Evolutionary conservation across 2,329 filamentous ascomycete genomes (phyloP).

Genomic region (Xylariomycetidae sp.): DNA sequence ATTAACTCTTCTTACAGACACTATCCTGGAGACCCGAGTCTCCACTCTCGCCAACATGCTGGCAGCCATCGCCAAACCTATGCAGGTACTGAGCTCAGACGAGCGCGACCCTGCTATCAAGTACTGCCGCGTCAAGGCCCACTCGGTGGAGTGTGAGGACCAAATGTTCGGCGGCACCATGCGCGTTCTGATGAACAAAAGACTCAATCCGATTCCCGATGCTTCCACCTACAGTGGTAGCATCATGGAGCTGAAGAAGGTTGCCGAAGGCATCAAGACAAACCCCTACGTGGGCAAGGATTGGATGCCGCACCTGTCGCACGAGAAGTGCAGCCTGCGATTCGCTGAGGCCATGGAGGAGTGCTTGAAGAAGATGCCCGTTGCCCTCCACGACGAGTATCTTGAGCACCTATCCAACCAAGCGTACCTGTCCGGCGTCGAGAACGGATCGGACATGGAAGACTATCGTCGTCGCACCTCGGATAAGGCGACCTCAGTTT

Average conservation of each 20-base stretch:
- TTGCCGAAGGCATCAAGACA: slow-evolving; percentile 11
- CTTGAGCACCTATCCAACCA: slow-evolving; percentile 9
- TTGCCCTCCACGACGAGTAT: slow-evolving; percentile 3
- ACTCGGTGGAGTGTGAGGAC: slow-evolving; percentile 14
- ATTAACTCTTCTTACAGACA: slow-evolving; percentile 4
- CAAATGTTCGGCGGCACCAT: slow-evolving; percentile 22
- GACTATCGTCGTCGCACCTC: too few relatives aligned
- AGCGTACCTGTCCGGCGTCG: slow-evolving; percentile 12
- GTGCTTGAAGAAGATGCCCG: slow-evolving; percentile 13
- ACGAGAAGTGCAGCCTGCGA: slow-evolving; percentile 16
- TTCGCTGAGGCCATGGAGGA: slow-evolving; percentile 6
- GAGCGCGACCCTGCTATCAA: slow-evolving; percentile 7
- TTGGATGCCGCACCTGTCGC: slow-evolving; percentile 16
- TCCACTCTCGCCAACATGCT: slow-evolving; percentile 13
- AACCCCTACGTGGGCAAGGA: slow-evolving; percentile 15
- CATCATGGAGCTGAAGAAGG: slow-evolving; percentile 11
- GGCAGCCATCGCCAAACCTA: slow-evolving; percentile 5
- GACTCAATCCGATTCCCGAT: slow-evolving; percentile 17
- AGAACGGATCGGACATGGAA: slow-evolving; percentile 20
- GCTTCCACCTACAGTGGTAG: slow-evolving; percentile 11
- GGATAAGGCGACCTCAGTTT: too few relatives aligned
- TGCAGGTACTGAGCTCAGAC: slow-evolving; percentile 8
- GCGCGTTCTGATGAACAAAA: slow-evolving; percentile 7
- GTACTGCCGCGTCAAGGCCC: slow-evolving; percentile 16
- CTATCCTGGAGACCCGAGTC: slow-evolving; percentile 9